Evolutionary conservation across 2,329 filamentous ascomycete genomes (phyloP).

Genomic region (Diaporthe citrichinensis): DNA sequence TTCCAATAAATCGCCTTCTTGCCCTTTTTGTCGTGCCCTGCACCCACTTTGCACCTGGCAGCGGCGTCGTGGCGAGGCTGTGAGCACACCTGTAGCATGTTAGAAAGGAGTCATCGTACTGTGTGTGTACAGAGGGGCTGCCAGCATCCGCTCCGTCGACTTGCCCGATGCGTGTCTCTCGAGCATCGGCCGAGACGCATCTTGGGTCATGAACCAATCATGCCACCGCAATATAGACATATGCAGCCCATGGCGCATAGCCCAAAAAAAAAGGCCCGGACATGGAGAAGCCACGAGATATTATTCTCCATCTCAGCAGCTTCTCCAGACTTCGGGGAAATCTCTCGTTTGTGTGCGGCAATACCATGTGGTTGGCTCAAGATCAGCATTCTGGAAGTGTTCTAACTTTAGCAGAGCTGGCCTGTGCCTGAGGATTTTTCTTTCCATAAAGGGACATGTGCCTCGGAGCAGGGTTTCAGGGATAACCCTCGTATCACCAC

Average conservation of each 20-base stretch:
- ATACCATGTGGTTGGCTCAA: background rate
- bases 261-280: background rate
- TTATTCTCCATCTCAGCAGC: background rate
- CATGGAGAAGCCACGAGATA: background rate
- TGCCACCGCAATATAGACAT: background rate
- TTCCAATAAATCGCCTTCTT: conserved; percentile 29
- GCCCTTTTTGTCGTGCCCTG: background rate
- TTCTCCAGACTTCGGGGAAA: conserved; percentile 1
- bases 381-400: background rate
- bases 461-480: conserved; percentile 15
- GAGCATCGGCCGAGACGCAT: background rate
- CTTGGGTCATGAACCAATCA: background rate
- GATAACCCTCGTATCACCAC: conserved; percentile 17
- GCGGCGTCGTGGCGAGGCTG: conserved; percentile 12
- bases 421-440: conserved; percentile 6
- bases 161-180: background rate
- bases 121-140: background rate
- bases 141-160: background rate
- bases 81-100: conserved; percentile 21
- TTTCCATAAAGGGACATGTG: background rate
- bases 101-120: background rate
- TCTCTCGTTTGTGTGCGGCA: background rate
- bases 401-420: conserved; percentile 17
- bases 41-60: conserved; percentile 8
- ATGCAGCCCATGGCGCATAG: conserved; percentile 20